Percentiles rank a stretch among this genome's conserved stretches.
Evolutionary conservation across 129 eudicot genomes (phyloP).

Genomic region (Artemisia argyi): DNA sequence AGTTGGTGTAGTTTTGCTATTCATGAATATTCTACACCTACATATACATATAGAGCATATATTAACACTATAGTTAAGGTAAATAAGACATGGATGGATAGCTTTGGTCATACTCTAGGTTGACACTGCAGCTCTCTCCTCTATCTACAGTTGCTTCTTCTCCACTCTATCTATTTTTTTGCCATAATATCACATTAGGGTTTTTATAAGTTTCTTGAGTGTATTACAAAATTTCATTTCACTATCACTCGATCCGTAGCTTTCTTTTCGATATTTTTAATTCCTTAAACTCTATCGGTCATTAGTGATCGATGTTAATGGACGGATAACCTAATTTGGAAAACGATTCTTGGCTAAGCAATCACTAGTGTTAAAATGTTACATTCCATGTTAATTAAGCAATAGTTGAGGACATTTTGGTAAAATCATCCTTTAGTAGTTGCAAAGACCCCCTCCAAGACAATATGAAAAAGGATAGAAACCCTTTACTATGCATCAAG

Average conservation of each 20-base stretch:
- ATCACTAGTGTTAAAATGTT: slow-evolving; percentile 10
- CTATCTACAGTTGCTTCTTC: slow-evolving; percentile 48
- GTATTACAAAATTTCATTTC: neutral
- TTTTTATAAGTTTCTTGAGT: neutral
- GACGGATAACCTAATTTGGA: slow-evolving; percentile 15
- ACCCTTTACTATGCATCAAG: slow-evolving; percentile 25
- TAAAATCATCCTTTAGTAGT: slow-evolving; percentile 16
- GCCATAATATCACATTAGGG: neutral
- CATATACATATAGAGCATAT: slow-evolving; percentile 9
- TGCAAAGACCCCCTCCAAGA: slow-evolving; percentile 34
- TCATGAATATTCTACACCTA: slow-evolving; percentile 36
- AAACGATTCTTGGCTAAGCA: neutral
- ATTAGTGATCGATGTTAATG: neutral
- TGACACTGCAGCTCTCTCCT: slow-evolving; percentile 59
- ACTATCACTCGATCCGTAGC: neutral
- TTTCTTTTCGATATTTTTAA: neutral
- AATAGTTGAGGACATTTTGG: slow-evolving; percentile 18
- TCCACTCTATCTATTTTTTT: slow-evolving; percentile 43
- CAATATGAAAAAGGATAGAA: slow-evolving; percentile 26
- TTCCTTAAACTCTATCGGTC: neutral
- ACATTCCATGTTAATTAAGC: slow-evolving; percentile 6
- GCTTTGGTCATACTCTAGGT: slow-evolving; percentile 74
- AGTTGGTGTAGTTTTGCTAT: slow-evolving; percentile 46
- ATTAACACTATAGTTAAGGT: slow-evolving; percentile 25
- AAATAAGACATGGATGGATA: slow-evolving; percentile 32